A percentile compares a stretch with the other conserved stretches of the same genome.
phyloP scores from a whole-genome alignment of 805 yeast genomes.

The Lipomyces sp. region DNA sequence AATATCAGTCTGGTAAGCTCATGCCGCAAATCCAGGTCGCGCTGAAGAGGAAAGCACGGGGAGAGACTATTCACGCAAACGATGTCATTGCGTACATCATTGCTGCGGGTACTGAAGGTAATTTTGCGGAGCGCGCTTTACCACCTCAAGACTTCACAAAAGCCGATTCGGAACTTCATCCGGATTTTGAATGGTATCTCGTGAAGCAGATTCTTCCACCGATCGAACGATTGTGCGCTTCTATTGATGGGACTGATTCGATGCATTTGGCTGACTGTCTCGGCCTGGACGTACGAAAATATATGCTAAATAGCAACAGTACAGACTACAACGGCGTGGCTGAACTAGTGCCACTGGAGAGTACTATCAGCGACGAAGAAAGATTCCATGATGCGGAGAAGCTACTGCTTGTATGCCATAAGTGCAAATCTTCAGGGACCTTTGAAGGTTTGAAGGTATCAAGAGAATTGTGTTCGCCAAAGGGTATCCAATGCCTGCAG shows the following conservation, averaged over 20 bases:
- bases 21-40: constrained; percentile 91
- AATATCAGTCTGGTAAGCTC: constrained; percentile 74
- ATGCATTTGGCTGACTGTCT: constrained; percentile 71
- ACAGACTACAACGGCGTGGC: constrained; percentile 27
- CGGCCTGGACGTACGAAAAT: constrained; percentile 71
- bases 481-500: constrained; percentile 66
- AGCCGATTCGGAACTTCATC: constrained; percentile 28
- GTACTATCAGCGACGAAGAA: constrained; percentile 75
- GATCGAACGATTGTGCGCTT: constrained; percentile 77
- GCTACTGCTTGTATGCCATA: constrained; percentile 55
- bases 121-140: constrained; percentile 76
- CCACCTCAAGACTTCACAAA: constrained; percentile 64
- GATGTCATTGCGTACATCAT: constrained; percentile 86
- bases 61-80: constrained; percentile 84
- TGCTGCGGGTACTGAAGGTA: constrained; percentile 41
- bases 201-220: constrained; percentile 90
- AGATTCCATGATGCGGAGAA: constrained; percentile 66
- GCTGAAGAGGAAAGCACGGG: constrained; percentile 68
- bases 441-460: constrained; percentile 76
- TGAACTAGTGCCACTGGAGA: constrained; percentile 66
- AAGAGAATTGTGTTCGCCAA: constrained; percentile 47
- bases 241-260: constrained; percentile 82
- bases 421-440: constrained; percentile 56
- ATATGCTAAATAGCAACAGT: constrained; percentile 45
- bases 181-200: constrained; percentile 73